Evolutionary conservation across 2,329 filamentous ascomycete genomes (phyloP), one percentile per base, ranked within the genome.

Genomic region (Diplocarpon mali): DNA sequence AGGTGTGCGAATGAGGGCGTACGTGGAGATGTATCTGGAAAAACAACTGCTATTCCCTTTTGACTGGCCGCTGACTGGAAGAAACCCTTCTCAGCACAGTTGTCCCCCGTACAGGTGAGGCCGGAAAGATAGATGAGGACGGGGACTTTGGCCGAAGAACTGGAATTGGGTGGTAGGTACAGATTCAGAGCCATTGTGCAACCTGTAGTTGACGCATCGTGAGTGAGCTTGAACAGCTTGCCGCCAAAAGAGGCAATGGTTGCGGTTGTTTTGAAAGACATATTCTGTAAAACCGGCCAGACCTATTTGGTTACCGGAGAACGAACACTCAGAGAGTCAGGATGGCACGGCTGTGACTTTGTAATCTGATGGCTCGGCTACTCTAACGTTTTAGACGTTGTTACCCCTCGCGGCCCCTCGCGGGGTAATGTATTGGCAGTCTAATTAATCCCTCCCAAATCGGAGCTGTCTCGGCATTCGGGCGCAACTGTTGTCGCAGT

Each of bases 141-240:
- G 17, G 92, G 92, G 2, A 87, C 79, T 58, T 83, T 84, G 65
- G 57, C 51, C 2, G 27, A 41, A 3, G 31, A 40, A 14, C 30
- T 32, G 36, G 44, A 78, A 58, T 80, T 72, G 2, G 85, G 79
- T 17, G 92, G 92, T 3, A 98, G 75, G 70, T 85, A 98, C 58
- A 98, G 74, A 69, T 93, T 94, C 61, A 96, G 77, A 62, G 77
- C 78, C 90, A 96, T 98, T 59, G 88, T 80, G 55, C 87, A 95
- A 57, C 77, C 78, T 46, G 87, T 94, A 50, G 78, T 74, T 54
- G 74, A 69, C 45, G 89, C 87, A 62, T 81, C 68, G 75, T 98
- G 92, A 57, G 82, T 79, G 50, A 98, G 85, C 73, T 98, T 96
- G 58, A 95, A 77, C 48, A 98, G 83, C 68, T 88, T 88, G 63